Conservation (phyloP, 345 rosid genomes). For the Gossypium rotundifolium region DNA sequence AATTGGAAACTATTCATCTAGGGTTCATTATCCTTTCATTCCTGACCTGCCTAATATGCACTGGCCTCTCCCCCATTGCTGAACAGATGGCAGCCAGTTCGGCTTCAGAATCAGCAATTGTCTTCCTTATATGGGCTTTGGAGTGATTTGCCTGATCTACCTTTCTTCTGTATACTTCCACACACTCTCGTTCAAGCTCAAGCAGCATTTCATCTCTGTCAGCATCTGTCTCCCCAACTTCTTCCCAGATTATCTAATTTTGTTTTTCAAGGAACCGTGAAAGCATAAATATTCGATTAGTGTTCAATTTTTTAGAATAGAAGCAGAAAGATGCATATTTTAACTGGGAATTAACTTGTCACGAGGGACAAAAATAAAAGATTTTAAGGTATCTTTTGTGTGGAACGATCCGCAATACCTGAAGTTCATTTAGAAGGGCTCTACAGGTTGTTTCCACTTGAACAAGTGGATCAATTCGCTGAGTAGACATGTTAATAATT, state of each 20-base stretch:
- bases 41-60: conserved; percentile 82
- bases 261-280: not conserved
- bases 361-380: not conserved
- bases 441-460: conserved; percentile 85
- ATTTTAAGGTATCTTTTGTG: not conserved
- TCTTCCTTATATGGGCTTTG: conserved; percentile 75
- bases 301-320: not conserved
- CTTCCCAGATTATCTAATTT: conserved; percentile 86
- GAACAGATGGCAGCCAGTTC: conserved; percentile 84
- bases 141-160: conserved; percentile 78
- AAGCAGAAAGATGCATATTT: not conserved
- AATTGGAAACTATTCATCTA: not conserved
- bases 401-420: conserved; percentile 38
- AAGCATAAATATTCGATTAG: not conserved
- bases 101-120: conserved; percentile 85
- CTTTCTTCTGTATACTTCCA: conserved; percentile 88
- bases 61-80: conserved; percentile 85
- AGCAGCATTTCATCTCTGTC: conserved; percentile 84
- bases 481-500: conserved; percentile 36
- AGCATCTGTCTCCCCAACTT: conserved; percentile 84
- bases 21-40: not conserved
- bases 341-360: not conserved
- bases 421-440: conserved; percentile 74
- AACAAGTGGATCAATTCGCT: conserved; percentile 39
- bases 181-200: conserved; percentile 91